A percentile compares a stretch with the other conserved stretches of the same genome.
Evolutionary conservation across 306 rosid genomes (phyloP).

Genomic region (Betula pendula): DNA sequence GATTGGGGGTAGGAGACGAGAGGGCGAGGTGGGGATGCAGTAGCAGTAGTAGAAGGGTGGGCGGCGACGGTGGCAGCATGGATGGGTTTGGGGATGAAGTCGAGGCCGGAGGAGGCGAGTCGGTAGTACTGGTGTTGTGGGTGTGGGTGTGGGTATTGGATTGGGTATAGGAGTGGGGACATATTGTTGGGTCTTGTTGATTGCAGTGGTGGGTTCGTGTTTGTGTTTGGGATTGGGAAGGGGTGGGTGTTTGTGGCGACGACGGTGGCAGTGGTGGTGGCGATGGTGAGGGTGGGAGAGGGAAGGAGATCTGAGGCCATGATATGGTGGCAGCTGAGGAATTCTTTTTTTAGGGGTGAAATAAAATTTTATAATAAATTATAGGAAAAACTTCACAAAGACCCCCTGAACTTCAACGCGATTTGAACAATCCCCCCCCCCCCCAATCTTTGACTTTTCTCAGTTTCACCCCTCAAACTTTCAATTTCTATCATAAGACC

Average conservation of each 20-base stretch:
- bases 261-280: background rate
- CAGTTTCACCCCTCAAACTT: too few relatives aligned
- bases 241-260: slow-evolving; percentile 20
- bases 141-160: too few relatives aligned
- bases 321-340: too few relatives aligned
- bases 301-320: slow-evolving; percentile 1
- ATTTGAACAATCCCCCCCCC: too few relatives aligned
- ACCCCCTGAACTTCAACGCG: too few relatives aligned
- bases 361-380: too few relatives aligned
- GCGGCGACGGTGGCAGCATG: slow-evolving; percentile 49
- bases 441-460: too few relatives aligned
- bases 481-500: too few relatives aligned
- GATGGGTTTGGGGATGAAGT: slow-evolving; percentile 39
- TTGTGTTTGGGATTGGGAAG: slow-evolving; percentile 8
- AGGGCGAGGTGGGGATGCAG: slow-evolving; percentile 38
- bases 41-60: background rate
- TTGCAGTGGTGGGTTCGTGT: slow-evolving; percentile 19
- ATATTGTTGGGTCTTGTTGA: slow-evolving; percentile 30
- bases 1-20: slow-evolving; percentile 26
- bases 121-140: slow-evolving; percentile 31
- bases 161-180: slow-evolving; percentile 34
- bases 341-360: too few relatives aligned
- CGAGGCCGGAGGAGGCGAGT: slow-evolving; percentile 57
- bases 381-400: too few relatives aligned
- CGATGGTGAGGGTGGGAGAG: slow-evolving; percentile 6